Base-by-base conservation (phyloP, 352 stramenopile species). In the Globisporangium heterothallicum region DNA sequence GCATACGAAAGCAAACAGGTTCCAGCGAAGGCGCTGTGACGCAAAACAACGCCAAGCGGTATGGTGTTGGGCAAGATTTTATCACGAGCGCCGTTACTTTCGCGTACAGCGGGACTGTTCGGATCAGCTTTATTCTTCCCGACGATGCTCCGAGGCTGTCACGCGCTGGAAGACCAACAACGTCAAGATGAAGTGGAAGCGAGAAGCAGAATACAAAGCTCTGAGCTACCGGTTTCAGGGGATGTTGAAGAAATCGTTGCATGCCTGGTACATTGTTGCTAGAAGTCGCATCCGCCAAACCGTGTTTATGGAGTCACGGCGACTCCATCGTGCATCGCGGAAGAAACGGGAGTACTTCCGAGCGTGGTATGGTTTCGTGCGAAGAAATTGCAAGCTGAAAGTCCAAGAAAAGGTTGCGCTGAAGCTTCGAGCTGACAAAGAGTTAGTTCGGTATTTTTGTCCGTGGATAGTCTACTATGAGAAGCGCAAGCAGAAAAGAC, bases 211-310 rank as follows among this genome's bases (percentile, higher is more conserved):
- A 19, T 16, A 62, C 10, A 73, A 59, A 14, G 64, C 72, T 0
- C 21, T 77, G 6, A 57, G 47, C 13, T 53, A 61, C 47, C 64
- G 66, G 41, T 77, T 84, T 22, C n/a, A 30, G 16, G 32, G 21
- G 1, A 36, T 70, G 6, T 35, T 70, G 52, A 52, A 42, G 9
- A 56, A 22, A 4, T 47, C 58, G 3, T 10, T 84, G 16, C 22
- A 64, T 16, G 26, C 45, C 9, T 84, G 70, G 72, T 66, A 68
- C 41, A 25, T 62, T 5, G 48, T 42, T n/a, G 50, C 22, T 25
- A 42, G 54, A 51, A 49, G 32, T 19, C 34, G 32, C 36, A 62
- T 47, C 56, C 64, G 49, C 6, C 48, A 59, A 27, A 30, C 0
- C 32, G 44, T 58, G 25, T 58, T 72, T 6, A 32, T 74, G 18